Evolutionary conservation across 352 stramenopile genomes (phyloP).

Genomic region (Phytophthora pisi): DNA sequence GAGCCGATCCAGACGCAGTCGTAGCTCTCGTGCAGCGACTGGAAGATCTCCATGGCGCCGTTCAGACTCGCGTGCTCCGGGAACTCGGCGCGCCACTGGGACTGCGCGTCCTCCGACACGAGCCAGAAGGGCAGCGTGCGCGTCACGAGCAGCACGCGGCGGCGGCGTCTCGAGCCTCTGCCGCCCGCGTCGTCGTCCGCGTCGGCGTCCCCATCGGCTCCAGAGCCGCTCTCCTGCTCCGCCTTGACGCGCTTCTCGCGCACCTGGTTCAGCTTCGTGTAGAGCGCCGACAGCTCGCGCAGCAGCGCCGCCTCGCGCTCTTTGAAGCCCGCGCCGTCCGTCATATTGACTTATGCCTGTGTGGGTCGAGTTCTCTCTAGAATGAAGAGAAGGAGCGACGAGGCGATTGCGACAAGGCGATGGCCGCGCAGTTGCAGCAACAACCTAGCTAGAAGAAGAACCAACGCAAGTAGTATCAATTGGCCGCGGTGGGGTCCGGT

Average conservation of each 20-base stretch:
- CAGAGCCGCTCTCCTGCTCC: constrained; percentile 55
- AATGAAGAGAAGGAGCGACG: constrained; percentile 25
- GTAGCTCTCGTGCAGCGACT: constrained; percentile 78
- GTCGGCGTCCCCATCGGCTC: constrained; percentile 14
- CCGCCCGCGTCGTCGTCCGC: constrained; percentile 32
- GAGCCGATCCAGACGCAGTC: constrained; percentile 88
- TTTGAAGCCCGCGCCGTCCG: constrained; percentile 49
- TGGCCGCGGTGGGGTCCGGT: not conserved
- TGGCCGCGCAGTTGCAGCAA: not conserved
- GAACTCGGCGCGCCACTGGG: constrained; percentile 85
- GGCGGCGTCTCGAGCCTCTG: constrained; percentile 45
- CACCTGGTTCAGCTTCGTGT: constrained; percentile 85
- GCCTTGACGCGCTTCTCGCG: constrained; percentile 77
- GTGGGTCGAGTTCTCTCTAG: too few species aligned
- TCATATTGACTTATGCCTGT: constrained; percentile 9
- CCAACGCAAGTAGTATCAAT: not conserved
- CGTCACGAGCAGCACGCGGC: constrained; percentile 77
- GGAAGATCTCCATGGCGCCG: constrained; percentile 78
- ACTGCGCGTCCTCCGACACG: constrained; percentile 79
- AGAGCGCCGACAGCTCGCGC: constrained; percentile 71
- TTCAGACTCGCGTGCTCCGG: constrained; percentile 73
- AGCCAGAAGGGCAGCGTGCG: constrained; percentile 80
- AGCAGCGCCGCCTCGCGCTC: constrained; percentile 75
- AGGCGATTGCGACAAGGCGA: constrained; percentile 31
- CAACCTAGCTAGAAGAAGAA: not conserved